Evolutionary conservation across 2,329 filamentous ascomycete species (phyloP).

Genomic region (Setomelanomma holmii): DNA sequence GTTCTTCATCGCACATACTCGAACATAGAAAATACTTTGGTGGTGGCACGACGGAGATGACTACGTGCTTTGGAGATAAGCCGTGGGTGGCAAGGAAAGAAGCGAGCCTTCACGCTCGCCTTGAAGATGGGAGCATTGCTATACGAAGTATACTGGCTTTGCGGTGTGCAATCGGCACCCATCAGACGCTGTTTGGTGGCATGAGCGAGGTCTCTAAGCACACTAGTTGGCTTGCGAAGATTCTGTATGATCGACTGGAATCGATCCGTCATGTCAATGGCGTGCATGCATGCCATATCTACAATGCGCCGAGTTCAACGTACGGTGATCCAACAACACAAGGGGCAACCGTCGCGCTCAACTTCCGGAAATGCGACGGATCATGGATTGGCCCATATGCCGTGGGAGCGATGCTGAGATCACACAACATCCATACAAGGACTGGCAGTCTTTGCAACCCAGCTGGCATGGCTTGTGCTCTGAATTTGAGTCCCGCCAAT

Average conservation of each 20-base stretch:
- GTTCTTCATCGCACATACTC: conserved; percentile 65
- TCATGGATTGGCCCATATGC: conserved; percentile 63
- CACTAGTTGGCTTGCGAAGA: conserved; percentile 61
- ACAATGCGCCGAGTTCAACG: conserved; percentile 58
- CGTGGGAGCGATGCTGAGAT: conserved; percentile 66
- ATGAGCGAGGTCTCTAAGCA: conserved; percentile 67
- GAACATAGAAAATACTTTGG: conserved; percentile 68
- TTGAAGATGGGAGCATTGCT: conserved; percentile 72
- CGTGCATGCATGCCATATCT: conserved; percentile 59
- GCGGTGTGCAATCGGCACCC: conserved; percentile 64
- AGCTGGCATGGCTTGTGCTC: conserved; percentile 56
- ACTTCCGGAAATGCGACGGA: conserved; percentile 62
- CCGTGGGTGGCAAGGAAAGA: conserved; percentile 63
- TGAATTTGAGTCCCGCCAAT: conserved; percentile 62
- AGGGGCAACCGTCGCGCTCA: conserved; percentile 70
- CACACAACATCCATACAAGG: conserved; percentile 64
- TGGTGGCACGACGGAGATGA: conserved; percentile 68
- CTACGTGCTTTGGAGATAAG: conserved; percentile 57
- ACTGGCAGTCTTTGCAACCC: conserved; percentile 66
- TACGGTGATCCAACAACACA: conserved; percentile 63
- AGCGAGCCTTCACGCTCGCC: conserved; percentile 63
- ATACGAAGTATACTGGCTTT: conserved; percentile 71
- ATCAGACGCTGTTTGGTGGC: conserved; percentile 63
- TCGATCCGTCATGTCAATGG: conserved; percentile 63
- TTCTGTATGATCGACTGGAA: conserved; percentile 58